These are phyloP conservation scores for Epithemia pelagica DNA, from an alignment of 108 stramenopile genomes.

Conservation along the genomic window DNA sequence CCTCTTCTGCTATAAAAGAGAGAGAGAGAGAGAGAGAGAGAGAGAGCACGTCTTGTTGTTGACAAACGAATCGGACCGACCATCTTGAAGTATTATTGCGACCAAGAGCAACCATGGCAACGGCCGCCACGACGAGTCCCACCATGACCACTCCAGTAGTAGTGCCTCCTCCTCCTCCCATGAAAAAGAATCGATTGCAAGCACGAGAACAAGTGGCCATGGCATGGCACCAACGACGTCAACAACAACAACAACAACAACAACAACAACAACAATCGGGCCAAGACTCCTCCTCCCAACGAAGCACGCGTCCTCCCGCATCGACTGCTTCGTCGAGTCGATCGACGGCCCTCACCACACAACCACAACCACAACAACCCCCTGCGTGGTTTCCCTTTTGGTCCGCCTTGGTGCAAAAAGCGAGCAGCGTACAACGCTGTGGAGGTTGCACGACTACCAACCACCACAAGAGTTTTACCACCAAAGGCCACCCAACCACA, in stretches of 20 bases:
- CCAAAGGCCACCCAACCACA: neutral
- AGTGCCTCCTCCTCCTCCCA: too few relatives aligned
- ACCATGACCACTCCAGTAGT: too few relatives aligned
- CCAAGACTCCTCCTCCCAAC: neutral
- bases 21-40: too few relatives aligned
- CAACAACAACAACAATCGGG: neutral
- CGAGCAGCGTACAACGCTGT: neutral
- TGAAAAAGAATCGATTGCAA: neutral
- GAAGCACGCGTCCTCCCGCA: neutral
- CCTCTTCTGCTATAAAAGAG: too few relatives aligned
- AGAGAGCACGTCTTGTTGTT: too few relatives aligned
- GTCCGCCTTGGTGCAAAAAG: conserved; percentile 3
- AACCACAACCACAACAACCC: neutral
- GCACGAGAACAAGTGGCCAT: neutral
- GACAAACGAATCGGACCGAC: too few relatives aligned
- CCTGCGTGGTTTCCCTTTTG: conserved; percentile 14
- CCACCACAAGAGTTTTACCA: neutral
- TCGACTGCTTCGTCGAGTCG: conserved; percentile 9
- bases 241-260: conserved; percentile 2
- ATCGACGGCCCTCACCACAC: too few relatives aligned
- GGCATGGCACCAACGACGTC: neutral
- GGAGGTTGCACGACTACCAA: neutral
- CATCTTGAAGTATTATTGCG: too few relatives aligned
- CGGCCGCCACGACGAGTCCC: too few relatives aligned
- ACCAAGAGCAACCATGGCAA: too few relatives aligned